These are phyloP conservation scores for Pythium sukuiense DNA, from an alignment of 352 stramenopile species.

Conservation along the genomic window DNA sequence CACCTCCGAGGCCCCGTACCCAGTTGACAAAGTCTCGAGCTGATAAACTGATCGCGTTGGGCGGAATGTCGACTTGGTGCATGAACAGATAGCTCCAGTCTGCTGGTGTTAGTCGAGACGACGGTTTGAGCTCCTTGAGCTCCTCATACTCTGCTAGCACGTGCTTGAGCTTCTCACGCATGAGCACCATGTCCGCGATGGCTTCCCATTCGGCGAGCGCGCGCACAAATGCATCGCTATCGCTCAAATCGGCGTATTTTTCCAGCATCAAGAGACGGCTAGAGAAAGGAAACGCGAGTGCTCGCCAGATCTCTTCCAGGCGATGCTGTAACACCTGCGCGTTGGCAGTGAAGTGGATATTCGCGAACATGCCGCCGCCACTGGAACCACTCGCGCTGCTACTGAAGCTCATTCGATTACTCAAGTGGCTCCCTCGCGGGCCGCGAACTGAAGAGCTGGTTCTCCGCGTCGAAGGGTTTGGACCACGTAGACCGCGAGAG, in stretches of 20 bases:
- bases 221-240: constrained; percentile 41
- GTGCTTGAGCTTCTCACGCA: constrained; percentile 54
- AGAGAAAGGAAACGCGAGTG: constrained; percentile 64
- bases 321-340: constrained; percentile 51
- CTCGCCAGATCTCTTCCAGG: constrained; percentile 54
- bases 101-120: constrained; percentile 33
- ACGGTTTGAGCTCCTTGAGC: constrained; percentile 28
- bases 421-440: constrained; percentile 23
- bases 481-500: neutral
- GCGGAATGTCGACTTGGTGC: constrained; percentile 36
- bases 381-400: constrained; percentile 23
- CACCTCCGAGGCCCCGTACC: constrained; percentile 29
- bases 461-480: neutral
- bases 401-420: constrained; percentile 13
- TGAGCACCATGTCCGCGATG: constrained; percentile 35
- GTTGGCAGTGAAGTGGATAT: constrained; percentile 34
- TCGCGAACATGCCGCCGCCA: constrained; percentile 15
- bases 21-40: constrained; percentile 35
- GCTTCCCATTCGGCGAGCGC: constrained; percentile 52
- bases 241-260: constrained; percentile 51
- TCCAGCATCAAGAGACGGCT: constrained; percentile 65
- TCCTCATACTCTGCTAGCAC: constrained; percentile 40
- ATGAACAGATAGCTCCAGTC: constrained; percentile 42
- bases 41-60: constrained; percentile 13
- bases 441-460: neutral